Evolutionary conservation across 2,329 filamentous ascomycete species (phyloP).

Genomic region (Lasiodiplodia sp.): DNA sequence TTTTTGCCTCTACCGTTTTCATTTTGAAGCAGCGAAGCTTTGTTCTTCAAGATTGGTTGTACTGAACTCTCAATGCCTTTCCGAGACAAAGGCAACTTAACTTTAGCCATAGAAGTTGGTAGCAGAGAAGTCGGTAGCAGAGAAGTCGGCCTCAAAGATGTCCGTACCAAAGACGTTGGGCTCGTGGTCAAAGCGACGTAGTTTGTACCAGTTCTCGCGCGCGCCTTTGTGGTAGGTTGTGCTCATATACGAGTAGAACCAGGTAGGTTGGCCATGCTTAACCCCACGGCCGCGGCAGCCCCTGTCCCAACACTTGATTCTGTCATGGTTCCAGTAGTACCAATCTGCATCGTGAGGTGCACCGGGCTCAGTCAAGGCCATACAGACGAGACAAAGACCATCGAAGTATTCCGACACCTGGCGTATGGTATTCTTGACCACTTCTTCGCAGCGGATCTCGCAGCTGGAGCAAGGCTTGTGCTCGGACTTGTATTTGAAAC

Average conservation of each 20-base stretch:
- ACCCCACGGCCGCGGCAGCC: neutral
- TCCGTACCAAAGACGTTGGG: too few species aligned
- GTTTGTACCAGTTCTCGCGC: neutral
- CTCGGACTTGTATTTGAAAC: neutral
- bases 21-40: neutral
- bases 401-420: neutral
- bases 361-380: neutral
- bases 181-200: neutral
- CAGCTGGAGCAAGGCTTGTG: neutral
- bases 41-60: too few species aligned
- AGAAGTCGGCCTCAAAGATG: too few species aligned
- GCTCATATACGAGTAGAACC: constrained; percentile 12
- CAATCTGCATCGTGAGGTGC: neutral
- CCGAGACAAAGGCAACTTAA: too few species aligned
- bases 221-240: neutral
- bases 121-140: too few species aligned
- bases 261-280: neutral
- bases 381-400: constrained; percentile 10
- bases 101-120: too few species aligned
- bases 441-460: neutral
- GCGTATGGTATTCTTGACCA: neutral
- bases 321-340: neutral
- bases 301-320: neutral
- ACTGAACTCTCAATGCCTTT: too few species aligned
- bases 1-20: too few species aligned